Conservation (phyloP, 805 yeast species). For the Barnettozyma pratensis region DNA sequence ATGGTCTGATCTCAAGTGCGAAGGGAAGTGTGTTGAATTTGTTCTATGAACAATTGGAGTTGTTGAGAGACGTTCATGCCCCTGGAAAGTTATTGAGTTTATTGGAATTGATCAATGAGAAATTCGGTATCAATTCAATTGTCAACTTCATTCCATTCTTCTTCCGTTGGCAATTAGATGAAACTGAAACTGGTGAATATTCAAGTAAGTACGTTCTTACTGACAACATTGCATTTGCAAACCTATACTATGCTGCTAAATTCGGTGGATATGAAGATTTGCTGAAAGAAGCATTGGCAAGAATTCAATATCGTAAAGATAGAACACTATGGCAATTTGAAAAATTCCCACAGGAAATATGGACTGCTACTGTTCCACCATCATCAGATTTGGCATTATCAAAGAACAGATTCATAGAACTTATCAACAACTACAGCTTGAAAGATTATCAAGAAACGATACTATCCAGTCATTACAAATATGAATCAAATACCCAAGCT, state of each 20-base stretch:
- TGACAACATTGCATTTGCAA: constrained; percentile 20
- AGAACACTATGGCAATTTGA: constrained; percentile 15
- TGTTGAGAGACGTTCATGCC: constrained; percentile 2
- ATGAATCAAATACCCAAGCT: constrained; percentile 1
- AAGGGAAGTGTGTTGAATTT: constrained; percentile 17
- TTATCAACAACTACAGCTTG: constrained; percentile 6
- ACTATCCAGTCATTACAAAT: constrained; percentile 20
- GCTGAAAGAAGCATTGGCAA: constrained; percentile 10
- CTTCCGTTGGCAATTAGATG: constrained; percentile 35
- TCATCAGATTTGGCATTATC: constrained; percentile 6
- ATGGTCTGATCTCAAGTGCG: constrained; percentile 17
- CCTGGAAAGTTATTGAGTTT: constrained; percentile 7
- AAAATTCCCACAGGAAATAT: constrained; percentile 7
- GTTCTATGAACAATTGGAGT: constrained; percentile 20
- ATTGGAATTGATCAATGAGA: constrained; percentile 22
- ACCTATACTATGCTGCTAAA: constrained; percentile 13
- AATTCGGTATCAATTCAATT: constrained; percentile 43
- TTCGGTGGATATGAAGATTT: constrained; percentile 9
- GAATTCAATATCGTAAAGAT: constrained; percentile 20
- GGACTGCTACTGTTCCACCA: background rate
- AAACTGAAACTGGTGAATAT: background rate
- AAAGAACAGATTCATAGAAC: constrained; percentile 5
- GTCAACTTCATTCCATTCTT: constrained; percentile 42
- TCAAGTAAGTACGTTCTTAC: constrained; percentile 3
- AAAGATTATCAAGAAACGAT: constrained; percentile 16